A percentile compares a stretch with the other conserved stretches of the same genome.
Evolutionary conservation across 2,329 filamentous ascomycete species (phyloP).

Genomic region (Paraphaeosphaeria minitans): DNA sequence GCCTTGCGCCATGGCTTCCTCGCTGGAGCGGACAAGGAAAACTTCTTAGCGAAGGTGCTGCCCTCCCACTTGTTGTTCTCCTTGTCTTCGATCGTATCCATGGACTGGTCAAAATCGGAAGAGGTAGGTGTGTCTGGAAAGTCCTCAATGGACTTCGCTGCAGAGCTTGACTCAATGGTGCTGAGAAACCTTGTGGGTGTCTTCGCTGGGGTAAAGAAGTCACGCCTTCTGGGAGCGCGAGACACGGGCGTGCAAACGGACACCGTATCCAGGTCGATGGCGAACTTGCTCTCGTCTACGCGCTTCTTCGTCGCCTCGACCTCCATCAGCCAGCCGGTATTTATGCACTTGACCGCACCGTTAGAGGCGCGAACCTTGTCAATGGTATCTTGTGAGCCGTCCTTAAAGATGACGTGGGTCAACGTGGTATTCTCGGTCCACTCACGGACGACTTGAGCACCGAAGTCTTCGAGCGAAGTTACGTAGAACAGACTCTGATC

Average conservation of each 20-base stretch:
- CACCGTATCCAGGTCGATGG: conserved; percentile 35
- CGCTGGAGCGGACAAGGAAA: conserved; percentile 49
- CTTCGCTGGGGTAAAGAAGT: conserved; percentile 38
- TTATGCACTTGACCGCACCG: conserved; percentile 82
- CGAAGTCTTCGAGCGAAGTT: conserved; percentile 79
- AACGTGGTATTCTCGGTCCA: conserved; percentile 73
- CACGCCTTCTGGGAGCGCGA: conserved; percentile 24
- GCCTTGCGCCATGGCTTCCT: conserved; percentile 33
- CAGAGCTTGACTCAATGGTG: conserved; percentile 10
- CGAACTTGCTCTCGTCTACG: conserved; percentile 40
- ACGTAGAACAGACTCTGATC: conserved; percentile 67
- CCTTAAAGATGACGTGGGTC: conserved; percentile 90
- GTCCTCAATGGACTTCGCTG: conserved; percentile 4
- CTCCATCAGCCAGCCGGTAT: conserved; percentile 85
- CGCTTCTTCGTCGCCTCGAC: conserved; percentile 43
- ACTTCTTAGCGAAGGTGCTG: conserved; percentile 45
- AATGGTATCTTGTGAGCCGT: conserved; percentile 78
- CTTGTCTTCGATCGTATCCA: conserved; percentile 33
- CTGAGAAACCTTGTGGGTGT: conserved; percentile 37
- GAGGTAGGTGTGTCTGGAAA: conserved; percentile 23
- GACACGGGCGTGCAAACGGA: conserved; percentile 20
- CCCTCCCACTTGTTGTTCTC: conserved; percentile 40
- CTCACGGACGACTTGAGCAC: conserved; percentile 73
- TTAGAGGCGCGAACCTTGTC: conserved; percentile 76
- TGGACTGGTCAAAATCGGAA: conserved; percentile 35